phyloP scores from a whole-genome alignment of 2,329 filamentous ascomycete genomes.

The Verticillium alfalfae region DNA sequence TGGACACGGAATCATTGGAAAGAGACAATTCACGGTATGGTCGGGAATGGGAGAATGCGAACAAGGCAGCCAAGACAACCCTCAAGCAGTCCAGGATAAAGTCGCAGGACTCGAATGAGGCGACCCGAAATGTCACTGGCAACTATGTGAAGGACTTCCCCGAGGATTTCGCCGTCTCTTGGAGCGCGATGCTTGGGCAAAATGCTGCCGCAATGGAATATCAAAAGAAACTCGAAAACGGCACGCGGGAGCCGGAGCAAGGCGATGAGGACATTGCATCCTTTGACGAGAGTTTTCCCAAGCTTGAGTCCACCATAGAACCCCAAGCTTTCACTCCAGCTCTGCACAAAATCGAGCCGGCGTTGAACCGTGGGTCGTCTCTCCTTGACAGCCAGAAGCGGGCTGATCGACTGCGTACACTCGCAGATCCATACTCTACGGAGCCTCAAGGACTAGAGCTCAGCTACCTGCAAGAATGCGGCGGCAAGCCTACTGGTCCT shows the following conservation, averaged over 20 bases:
- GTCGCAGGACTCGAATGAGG: constrained; percentile 8
- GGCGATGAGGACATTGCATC: constrained; percentile 26
- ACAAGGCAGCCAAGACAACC: not conserved
- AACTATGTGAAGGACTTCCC: constrained; percentile 47
- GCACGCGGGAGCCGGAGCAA: constrained; percentile 7
- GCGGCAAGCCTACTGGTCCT: constrained; percentile 25
- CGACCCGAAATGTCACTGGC: constrained; percentile 30
- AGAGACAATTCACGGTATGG: not conserved
- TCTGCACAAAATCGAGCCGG: constrained; percentile 18
- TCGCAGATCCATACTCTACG: constrained; percentile 34
- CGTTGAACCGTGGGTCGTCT: constrained; percentile 18
- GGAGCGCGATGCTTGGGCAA: constrained; percentile 22
- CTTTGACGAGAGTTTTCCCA: constrained; percentile 35
- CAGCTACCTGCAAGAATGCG: constrained; percentile 38
- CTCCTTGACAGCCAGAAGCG: constrained; percentile 2
- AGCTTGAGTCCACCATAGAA: constrained; percentile 17
- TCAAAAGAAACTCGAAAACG: not conserved
- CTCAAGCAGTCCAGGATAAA: constrained; percentile 2
- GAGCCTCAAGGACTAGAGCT: constrained; percentile 42
- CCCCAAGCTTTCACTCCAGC: constrained; percentile 6
- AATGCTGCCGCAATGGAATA: constrained; percentile 4
- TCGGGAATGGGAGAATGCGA: not conserved
- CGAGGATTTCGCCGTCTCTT: constrained; percentile 41
- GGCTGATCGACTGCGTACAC: constrained; percentile 8
- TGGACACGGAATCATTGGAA: not conserved